Conservation (phyloP, 164 flowering plant species). For the Vitis amurensis region DNA sequence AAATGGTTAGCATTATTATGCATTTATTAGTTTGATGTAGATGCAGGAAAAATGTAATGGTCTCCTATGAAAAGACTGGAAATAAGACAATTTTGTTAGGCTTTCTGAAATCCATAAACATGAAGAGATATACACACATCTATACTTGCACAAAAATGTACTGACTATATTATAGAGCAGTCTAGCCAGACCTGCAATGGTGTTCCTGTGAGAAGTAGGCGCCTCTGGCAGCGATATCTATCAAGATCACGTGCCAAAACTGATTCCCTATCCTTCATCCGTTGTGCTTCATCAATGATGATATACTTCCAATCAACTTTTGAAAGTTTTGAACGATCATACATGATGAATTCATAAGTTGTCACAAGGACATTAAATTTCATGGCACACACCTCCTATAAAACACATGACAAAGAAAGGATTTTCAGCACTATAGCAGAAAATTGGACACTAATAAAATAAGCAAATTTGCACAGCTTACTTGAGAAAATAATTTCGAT, state of each 20-base stretch:
- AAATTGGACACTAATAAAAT: not conserved
- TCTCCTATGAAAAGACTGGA: too few relatives aligned
- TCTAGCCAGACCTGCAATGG: conserved; percentile 78
- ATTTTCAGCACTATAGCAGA: conserved; percentile 9
- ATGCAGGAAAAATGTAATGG: too few relatives aligned
- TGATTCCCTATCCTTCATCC: conserved; percentile 99
- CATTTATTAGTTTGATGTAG: too few relatives aligned
- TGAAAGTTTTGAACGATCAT: conserved; percentile 91
- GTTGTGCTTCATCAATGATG: conserved; percentile 98
- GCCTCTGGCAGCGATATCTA: conserved; percentile 94
- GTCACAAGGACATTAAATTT: conserved; percentile 98
- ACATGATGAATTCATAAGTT: conserved; percentile 97
- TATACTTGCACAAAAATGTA: not conserved
- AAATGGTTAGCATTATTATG: too few relatives aligned
- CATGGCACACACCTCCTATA: conserved; percentile 89
- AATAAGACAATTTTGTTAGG: too few relatives aligned
- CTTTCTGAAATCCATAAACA: too few relatives aligned
- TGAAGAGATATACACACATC: too few relatives aligned
- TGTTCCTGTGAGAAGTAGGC: conserved; percentile 94
- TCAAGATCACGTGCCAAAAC: conserved; percentile 99
- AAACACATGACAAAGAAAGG: conserved; percentile 9
- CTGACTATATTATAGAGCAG: too few relatives aligned
- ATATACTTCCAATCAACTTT: conserved; percentile 98
- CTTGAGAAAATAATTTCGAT: conserved; percentile 91
- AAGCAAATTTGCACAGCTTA: conserved; percentile 26